Conservation (phyloP, 768 basidiomycete genomes). For the Amanita pseudoporphyria region DNA sequence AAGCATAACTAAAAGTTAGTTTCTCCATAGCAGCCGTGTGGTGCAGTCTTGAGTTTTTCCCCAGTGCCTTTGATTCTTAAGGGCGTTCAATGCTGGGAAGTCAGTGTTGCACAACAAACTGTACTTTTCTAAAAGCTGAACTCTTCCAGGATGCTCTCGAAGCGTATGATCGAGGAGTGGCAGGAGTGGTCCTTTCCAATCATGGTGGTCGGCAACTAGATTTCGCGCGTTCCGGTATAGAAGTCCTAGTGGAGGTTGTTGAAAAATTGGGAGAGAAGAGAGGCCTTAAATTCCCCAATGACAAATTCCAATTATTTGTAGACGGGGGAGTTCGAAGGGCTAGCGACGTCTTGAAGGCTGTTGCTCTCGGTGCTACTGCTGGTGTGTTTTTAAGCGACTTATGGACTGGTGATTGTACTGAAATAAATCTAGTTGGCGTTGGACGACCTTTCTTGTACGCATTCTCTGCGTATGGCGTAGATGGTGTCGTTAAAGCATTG, state of each 20-base stretch:
- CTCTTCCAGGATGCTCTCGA: constrained; percentile 59
- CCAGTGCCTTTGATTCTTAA: constrained; percentile 86
- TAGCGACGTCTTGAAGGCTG: constrained; percentile 81
- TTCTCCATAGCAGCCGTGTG: constrained; percentile 28
- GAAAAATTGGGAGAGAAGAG: constrained; percentile 56
- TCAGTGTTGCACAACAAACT: constrained; percentile 14
- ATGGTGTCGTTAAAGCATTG: constrained; percentile 78
- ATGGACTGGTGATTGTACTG: constrained; percentile 10
- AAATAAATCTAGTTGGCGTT: constrained; percentile 48
- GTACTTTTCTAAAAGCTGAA: neutral
- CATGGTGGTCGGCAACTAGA: constrained; percentile 77
- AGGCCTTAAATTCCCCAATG: constrained; percentile 66
- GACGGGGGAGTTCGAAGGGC: constrained; percentile 95
- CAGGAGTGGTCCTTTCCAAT: constrained; percentile 80
- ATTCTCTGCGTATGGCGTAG: constrained; percentile 80
- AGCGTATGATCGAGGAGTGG: constrained; percentile 68
- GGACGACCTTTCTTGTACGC: constrained; percentile 86
- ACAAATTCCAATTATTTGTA: constrained; percentile 75
- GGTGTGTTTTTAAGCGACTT: constrained; percentile 26
- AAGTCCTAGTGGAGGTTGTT: constrained; percentile 84
- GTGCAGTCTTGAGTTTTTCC: neutral
- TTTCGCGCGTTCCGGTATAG: constrained; percentile 80
- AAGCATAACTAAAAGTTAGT: constrained; percentile 57
- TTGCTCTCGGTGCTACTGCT: constrained; percentile 86
- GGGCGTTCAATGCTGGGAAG: constrained; percentile 84